phyloP scores from a whole-genome alignment of 495 filamentous ascomycete species.

The Daldinia loculata region DNA sequence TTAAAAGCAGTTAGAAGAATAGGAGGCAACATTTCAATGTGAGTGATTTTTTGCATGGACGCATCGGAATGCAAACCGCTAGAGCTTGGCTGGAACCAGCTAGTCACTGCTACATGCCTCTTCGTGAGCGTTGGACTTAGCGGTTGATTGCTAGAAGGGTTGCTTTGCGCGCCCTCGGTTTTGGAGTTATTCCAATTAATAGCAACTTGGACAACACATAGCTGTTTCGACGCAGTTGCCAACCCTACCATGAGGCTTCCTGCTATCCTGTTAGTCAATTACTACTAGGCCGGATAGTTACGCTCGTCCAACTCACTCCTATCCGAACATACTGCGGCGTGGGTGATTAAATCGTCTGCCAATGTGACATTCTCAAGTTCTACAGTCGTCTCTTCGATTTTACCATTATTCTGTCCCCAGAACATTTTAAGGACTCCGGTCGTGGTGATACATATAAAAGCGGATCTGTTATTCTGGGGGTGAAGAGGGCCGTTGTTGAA shows the following conservation, averaged over 20 bases:
- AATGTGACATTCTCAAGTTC: conserved; percentile 75
- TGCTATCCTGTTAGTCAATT: conserved; percentile 45
- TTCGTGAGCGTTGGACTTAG: conserved; percentile 57
- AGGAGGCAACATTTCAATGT: conserved; percentile 71
- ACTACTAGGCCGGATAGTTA: background rate
- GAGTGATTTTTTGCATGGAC: conserved; percentile 68
- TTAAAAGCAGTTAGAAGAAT: conserved; percentile 50
- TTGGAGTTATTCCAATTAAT: conserved; percentile 62
- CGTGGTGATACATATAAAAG: conserved; percentile 74
- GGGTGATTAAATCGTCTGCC: conserved; percentile 76
- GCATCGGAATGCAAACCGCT: conserved; percentile 56
- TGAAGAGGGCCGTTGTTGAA: conserved; percentile 72
- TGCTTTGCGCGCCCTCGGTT: conserved; percentile 50
- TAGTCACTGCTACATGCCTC: conserved; percentile 60
- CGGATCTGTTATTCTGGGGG: conserved; percentile 69
- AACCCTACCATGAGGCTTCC: conserved; percentile 69
- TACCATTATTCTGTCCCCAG: conserved; percentile 70
- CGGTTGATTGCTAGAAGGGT: conserved; percentile 42
- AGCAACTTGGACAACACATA: conserved; percentile 67
- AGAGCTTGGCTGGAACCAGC: conserved; percentile 56
- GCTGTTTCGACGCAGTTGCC: conserved; percentile 71
- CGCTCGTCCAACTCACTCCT: conserved; percentile 58
- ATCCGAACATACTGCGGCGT: conserved; percentile 80
- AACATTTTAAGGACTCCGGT: conserved; percentile 74
- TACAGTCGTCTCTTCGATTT: conserved; percentile 70